Percentiles rank a stretch among this genome's conserved stretches.
Conservation (phyloP, 2,329 filamentous ascomycete species). For the Myriangium duriaei region DNA sequence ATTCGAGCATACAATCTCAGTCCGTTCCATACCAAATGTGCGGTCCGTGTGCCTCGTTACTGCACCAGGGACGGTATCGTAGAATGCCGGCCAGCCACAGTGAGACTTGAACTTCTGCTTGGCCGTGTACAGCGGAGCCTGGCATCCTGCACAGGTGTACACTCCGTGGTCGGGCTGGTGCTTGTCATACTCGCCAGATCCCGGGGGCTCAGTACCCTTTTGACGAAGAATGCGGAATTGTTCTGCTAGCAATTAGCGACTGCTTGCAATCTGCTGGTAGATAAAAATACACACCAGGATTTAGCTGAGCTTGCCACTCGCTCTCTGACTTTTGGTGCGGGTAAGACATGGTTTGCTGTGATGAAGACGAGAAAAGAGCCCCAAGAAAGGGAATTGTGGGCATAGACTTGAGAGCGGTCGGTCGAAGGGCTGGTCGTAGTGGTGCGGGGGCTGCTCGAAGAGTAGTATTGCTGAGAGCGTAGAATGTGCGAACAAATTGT, state of each 20-base stretch:
- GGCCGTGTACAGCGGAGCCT: slow-evolving; percentile 81
- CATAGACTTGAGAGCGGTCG: slow-evolving; percentile 47
- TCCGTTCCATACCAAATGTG: slow-evolving; percentile 69
- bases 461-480: slow-evolving; percentile 36
- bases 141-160: slow-evolving; percentile 80
- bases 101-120: slow-evolving; percentile 91
- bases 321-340: slow-evolving; percentile 69
- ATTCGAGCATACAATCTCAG: slow-evolving; percentile 87
- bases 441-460: slow-evolving; percentile 21
- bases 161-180: slow-evolving; percentile 62
- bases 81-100: slow-evolving; percentile 97
- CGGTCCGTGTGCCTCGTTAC: slow-evolving; percentile 70
- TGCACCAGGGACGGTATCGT: slow-evolving; percentile 84
- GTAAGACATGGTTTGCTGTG: slow-evolving; percentile 49
- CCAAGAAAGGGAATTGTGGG: slow-evolving; percentile 67
- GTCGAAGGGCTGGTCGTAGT: slow-evolving; percentile 25
- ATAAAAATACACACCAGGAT: slow-evolving; percentile 40
- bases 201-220: slow-evolving; percentile 79
- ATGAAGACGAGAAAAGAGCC: slow-evolving; percentile 55
- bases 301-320: slow-evolving; percentile 83
- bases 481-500: slow-evolving; percentile 36
- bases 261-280: background rate
- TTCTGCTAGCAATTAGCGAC: slow-evolving; percentile 42
- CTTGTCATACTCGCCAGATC: slow-evolving; percentile 74
- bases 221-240: slow-evolving; percentile 90